Conservation (phyloP, 352 stramenopile genomes). For the Phytophthora sp. region DNA sequence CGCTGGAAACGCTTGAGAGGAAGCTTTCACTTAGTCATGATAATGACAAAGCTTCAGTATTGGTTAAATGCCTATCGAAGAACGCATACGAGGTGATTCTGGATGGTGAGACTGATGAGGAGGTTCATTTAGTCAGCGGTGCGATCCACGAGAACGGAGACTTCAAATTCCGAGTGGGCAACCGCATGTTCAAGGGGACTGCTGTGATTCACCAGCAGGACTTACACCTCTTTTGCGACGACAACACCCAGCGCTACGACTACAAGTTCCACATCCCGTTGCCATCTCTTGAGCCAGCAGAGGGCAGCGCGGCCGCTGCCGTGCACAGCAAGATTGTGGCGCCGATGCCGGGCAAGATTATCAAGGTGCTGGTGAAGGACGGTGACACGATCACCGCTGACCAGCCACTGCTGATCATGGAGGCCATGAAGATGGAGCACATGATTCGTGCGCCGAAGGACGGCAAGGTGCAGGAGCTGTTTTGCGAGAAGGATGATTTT, state of each 20-base stretch:
- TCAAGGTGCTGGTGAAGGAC: constrained; percentile 88
- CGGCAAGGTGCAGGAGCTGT: constrained; percentile 74
- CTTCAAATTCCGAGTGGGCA: constrained; percentile 73
- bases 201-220: constrained; percentile 71
- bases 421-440: constrained; percentile 99
- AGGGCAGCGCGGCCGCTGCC: constrained; percentile 25
- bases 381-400: constrained; percentile 89
- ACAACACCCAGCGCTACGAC: constrained; percentile 73
- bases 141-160: constrained; percentile 50
- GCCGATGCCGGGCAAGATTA: constrained; percentile 96
- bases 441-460: constrained; percentile 77
- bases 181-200: constrained; percentile 70
- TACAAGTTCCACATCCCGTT: constrained; percentile 85
- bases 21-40: constrained; percentile 61
- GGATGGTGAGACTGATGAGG: constrained; percentile 21
- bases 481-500: constrained; percentile 75
- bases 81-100: constrained; percentile 55
- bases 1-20: constrained; percentile 58
- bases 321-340: constrained; percentile 73
- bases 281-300: constrained; percentile 48
- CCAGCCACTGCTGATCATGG: constrained; percentile 94
- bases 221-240: constrained; percentile 80
- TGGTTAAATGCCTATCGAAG: constrained; percentile 48
- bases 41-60: constrained; percentile 43
- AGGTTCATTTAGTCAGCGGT: constrained; percentile 40